These are phyloP conservation scores for Mycosphaerella sp. DNA, from an alignment of 2,329 filamentous ascomycete genomes.

Conservation along the genomic window DNA sequence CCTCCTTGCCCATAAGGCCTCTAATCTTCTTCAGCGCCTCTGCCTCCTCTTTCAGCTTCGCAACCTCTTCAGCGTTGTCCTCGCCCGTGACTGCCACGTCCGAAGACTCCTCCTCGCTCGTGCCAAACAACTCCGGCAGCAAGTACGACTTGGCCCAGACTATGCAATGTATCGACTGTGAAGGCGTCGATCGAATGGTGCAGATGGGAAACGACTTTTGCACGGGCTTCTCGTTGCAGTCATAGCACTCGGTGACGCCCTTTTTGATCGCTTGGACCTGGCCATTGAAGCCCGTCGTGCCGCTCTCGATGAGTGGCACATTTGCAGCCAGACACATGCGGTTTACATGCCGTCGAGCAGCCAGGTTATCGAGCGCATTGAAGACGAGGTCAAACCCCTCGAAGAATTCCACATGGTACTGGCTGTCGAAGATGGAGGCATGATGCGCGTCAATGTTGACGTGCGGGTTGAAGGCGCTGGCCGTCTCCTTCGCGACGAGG, in stretches of 20 bases:
- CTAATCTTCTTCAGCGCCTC: conserved; percentile 77
- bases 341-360: conserved; percentile 90
- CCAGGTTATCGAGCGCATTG: conserved; percentile 94
- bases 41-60: conserved; percentile 76
- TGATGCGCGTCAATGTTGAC: conserved; percentile 84
- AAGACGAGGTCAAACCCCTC: conserved; percentile 77
- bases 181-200: conserved; percentile 93
- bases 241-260: conserved; percentile 89
- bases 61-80: conserved; percentile 83
- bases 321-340: conserved; percentile 92
- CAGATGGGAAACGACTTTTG: conserved; percentile 94
- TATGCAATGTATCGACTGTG: conserved; percentile 95
- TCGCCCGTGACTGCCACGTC: conserved; percentile 75
- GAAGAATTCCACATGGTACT: conserved; percentile 89
- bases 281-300: conserved; percentile 94
- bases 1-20: conserved; percentile 66
- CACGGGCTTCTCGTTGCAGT: conserved; percentile 81
- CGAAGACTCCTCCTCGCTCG: conserved; percentile 75
- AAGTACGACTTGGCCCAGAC: conserved; percentile 98
- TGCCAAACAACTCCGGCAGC: conserved; percentile 87
- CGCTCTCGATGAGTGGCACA: conserved; percentile 88
- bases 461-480: conserved; percentile 80
- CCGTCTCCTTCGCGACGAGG: conserved; percentile 86
- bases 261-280: conserved; percentile 92
- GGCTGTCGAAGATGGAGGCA: conserved; percentile 85